These are phyloP conservation scores for Chytridium lagenaria DNA, from an alignment of 371 early-diverging fungal genomes.

Conservation along the genomic window DNA sequence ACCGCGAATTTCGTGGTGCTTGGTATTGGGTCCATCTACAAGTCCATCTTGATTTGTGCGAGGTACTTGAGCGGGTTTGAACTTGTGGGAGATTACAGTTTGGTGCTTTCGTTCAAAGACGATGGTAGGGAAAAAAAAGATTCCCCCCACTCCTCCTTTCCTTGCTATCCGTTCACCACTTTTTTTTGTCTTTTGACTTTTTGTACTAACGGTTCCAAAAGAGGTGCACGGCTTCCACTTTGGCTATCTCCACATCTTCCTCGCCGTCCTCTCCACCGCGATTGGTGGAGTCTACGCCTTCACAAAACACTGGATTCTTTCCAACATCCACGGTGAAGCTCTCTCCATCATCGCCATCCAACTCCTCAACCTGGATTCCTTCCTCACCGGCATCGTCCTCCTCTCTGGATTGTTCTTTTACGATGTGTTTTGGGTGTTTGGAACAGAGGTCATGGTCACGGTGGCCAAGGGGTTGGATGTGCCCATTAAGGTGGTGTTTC, in stretches of 20 bases:
- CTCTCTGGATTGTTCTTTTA: slow-evolving; percentile 92
- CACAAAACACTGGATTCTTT: slow-evolving; percentile 91
- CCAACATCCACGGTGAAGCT: slow-evolving; percentile 88
- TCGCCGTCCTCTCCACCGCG: slow-evolving; percentile 60
- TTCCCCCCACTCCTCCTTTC: neutral
- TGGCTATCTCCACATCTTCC: slow-evolving; percentile 71
- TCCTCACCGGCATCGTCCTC: slow-evolving; percentile 93
- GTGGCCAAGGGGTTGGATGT: slow-evolving; percentile 97
- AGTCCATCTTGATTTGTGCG: slow-evolving; percentile 63
- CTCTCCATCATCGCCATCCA: slow-evolving; percentile 87
- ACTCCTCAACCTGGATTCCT: slow-evolving; percentile 89
- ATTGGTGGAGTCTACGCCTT: slow-evolving; percentile 79
- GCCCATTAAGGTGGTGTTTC: slow-evolving; percentile 95
- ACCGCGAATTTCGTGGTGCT: slow-evolving; percentile 87
- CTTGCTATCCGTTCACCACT: too few species aligned
- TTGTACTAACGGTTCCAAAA: too few species aligned
- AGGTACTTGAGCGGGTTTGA: slow-evolving; percentile 46
- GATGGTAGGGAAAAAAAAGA: slow-evolving; percentile 60
- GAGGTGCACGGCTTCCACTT: slow-evolving; percentile 61
- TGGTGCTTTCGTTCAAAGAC: slow-evolving; percentile 71
- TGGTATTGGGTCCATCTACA: slow-evolving; percentile 79
- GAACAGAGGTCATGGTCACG: slow-evolving; percentile 97
- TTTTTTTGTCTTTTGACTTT: too few species aligned
- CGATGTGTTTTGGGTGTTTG: slow-evolving; percentile 99
- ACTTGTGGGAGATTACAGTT: slow-evolving; percentile 64